Evolutionary conservation across 139 green algal species (phyloP).

Genomic region (Chlamydomonas incerta): DNA sequence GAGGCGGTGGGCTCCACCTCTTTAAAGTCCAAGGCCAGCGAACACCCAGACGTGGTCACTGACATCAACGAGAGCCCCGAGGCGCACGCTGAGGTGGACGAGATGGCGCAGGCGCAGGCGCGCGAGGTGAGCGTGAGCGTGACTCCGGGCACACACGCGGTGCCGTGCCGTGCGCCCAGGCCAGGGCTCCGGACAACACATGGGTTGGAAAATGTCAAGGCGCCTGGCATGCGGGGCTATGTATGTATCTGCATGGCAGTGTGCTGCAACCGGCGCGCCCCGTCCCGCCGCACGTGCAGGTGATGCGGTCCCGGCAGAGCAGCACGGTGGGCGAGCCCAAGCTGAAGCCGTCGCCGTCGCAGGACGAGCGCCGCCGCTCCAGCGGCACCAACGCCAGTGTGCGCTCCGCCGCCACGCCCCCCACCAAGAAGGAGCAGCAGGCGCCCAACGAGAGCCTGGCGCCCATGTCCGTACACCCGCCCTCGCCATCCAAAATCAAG

Average conservation of each 20-base stretch:
- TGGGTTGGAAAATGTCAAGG: no score
- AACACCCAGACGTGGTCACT: conserved; percentile 38
- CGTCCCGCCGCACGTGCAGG: neutral
- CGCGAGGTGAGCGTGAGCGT: conserved; percentile 32
- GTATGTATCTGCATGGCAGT: no score
- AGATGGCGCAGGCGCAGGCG: conserved; percentile 40
- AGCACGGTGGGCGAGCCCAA: conserved; percentile 5
- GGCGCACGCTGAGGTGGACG: conserved; percentile 36
- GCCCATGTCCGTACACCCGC: conserved; percentile 25
- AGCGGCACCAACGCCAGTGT: conserved; percentile 23
- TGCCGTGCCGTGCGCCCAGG: no score
- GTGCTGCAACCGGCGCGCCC: no score
- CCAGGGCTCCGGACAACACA: no score
- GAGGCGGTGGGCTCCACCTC: no score
- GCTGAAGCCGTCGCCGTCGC: neutral
- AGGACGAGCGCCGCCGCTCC: neutral
- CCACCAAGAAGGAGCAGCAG: neutral
- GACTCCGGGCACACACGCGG: no score
- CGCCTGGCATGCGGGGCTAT: no score
- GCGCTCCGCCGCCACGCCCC: neutral
- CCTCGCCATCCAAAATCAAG: conserved; percentile 54
- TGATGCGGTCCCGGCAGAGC: conserved; percentile 35
- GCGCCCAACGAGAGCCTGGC: neutral
- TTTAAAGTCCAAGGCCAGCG: no score
- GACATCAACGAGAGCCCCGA: conserved; percentile 24